Evolutionary conservation across 169 alveolate species (phyloP).

Genomic region (Neospora caninum): DNA sequence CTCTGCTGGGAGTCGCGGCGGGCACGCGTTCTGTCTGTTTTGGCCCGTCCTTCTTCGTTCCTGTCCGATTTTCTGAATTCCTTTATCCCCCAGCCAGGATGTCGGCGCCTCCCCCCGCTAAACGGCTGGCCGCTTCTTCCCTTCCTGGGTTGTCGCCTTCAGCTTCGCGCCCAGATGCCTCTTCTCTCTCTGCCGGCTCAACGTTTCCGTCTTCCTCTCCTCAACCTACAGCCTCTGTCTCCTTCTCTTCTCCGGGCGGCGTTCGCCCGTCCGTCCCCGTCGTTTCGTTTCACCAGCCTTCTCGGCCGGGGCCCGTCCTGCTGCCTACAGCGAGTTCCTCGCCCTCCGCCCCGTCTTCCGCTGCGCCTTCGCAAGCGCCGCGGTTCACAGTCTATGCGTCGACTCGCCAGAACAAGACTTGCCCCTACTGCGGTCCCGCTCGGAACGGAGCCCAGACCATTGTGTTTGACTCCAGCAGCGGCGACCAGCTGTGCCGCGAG

Average conservation of each 20-base stretch:
- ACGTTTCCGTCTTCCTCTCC: slow-evolving; percentile 17
- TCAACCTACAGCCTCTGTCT: background rate
- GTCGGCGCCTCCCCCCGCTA: slow-evolving; percentile 17
- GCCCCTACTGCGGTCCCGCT: slow-evolving; percentile 41
- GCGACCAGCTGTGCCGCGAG: slow-evolving; percentile 86
- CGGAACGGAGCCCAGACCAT: slow-evolving; percentile 35
- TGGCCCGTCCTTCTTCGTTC: no score
- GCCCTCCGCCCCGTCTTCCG: background rate
- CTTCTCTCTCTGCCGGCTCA: background rate
- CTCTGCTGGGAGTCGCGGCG: background rate
- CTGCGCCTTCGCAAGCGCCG: background rate
- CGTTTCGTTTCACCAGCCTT: slow-evolving; percentile 28
- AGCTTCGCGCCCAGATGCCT: background rate
- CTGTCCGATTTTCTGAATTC: no score
- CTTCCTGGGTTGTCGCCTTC: background rate
- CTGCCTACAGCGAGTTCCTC: background rate
- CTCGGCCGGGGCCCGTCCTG: background rate
- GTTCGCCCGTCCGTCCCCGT: background rate
- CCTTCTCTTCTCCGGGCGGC: background rate
- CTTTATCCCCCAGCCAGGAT: background rate
- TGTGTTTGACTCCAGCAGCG: slow-evolving; percentile 69
- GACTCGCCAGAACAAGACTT: background rate
- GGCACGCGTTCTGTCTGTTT: background rate
- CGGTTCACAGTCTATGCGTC: slow-evolving; percentile 44
- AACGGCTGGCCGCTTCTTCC: background rate